Evolutionary conservation across 306 rosid species (phyloP).

Genomic region (Rosa chinensis): DNA sequence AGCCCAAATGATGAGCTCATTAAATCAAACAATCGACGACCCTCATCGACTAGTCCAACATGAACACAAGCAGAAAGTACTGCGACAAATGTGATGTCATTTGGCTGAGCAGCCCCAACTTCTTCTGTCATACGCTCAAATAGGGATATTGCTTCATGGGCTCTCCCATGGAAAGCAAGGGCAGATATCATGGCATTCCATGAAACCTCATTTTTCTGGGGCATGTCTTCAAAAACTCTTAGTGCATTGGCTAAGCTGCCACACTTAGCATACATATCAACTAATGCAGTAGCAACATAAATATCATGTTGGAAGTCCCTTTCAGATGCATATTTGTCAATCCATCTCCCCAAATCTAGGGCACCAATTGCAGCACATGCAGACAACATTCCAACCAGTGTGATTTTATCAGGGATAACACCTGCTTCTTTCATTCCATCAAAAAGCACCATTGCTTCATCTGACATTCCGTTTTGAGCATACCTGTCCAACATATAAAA

Average conservation of each 20-base stretch:
- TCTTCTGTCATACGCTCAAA: conserved; percentile 68
- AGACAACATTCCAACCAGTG: conserved; percentile 69
- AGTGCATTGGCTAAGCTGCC: conserved; percentile 78
- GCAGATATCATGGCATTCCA: conserved; percentile 98
- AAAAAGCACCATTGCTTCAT: conserved; percentile 66
- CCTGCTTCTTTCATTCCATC: conserved; percentile 57
- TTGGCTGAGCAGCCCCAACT: conserved; percentile 54
- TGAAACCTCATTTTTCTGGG: conserved; percentile 77
- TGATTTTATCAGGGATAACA: conserved; percentile 63
- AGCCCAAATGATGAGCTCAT: conserved; percentile 68
- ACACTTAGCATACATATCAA: conserved; percentile 95
- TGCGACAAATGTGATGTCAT: conserved; percentile 85
- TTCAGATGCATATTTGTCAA: conserved; percentile 62
- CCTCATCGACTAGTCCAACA: conserved; percentile 72
- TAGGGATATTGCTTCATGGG: conserved; percentile 64
- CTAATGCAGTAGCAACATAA: conserved; percentile 72
- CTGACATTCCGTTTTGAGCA: conserved; percentile 91
- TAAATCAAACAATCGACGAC: conserved; percentile 61
- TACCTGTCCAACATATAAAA: conserved; percentile 51
- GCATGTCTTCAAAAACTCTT: conserved; percentile 69
- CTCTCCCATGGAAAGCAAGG: conserved; percentile 88
- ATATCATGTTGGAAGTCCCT: conserved; percentile 59
- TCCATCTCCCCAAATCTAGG: conserved; percentile 70
- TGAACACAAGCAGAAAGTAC: conserved; percentile 96
- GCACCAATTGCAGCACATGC: conserved; percentile 81